phyloP scores from a whole-genome alignment of 305 asterid species.

The Stenogyne calaminthoides region DNA sequence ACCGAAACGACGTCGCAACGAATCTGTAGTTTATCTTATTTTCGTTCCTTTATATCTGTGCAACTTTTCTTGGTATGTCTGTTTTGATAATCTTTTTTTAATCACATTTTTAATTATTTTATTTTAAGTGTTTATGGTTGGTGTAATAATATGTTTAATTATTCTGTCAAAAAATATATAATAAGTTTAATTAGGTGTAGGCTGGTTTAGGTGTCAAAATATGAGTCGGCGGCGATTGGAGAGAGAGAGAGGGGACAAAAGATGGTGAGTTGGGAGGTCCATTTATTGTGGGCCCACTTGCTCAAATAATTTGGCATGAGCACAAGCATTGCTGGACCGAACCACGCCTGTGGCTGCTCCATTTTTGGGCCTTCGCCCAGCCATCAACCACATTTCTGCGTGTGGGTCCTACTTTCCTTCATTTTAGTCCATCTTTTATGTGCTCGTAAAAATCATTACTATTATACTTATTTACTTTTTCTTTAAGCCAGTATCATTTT shows the following conservation, averaged over 20 bases:
- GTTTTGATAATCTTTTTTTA: neutral
- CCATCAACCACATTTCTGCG: neutral
- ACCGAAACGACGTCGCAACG: conserved; percentile 35
- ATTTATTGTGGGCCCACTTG: neutral
- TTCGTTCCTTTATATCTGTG: conserved; percentile 16
- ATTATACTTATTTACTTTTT: no score
- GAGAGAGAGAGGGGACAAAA: conserved; percentile 27
- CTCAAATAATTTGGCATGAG: neutral
- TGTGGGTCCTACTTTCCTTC: neutral
- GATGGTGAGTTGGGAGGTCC: conserved; percentile 39
- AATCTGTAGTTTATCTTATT: conserved; percentile 27
- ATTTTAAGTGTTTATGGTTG: conserved; percentile 7
- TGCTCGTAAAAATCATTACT: no score
- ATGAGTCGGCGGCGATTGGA: conserved; percentile 28
- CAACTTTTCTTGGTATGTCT: conserved; percentile 29
- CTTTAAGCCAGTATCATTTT: no score
- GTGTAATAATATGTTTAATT: conserved; percentile 26
- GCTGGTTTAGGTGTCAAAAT: conserved; percentile 24
- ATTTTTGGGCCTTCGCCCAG: neutral
- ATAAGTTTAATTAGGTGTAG: conserved; percentile 37
- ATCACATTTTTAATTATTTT: neutral
- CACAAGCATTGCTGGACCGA: conserved; percentile 20
- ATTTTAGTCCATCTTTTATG: neutral
- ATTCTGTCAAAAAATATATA: no score
- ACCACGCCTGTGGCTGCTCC: conserved; percentile 9